phyloP scores from a whole-genome alignment of 2,329 filamentous ascomycete species.

The Neoascochyta sp. region DNA sequence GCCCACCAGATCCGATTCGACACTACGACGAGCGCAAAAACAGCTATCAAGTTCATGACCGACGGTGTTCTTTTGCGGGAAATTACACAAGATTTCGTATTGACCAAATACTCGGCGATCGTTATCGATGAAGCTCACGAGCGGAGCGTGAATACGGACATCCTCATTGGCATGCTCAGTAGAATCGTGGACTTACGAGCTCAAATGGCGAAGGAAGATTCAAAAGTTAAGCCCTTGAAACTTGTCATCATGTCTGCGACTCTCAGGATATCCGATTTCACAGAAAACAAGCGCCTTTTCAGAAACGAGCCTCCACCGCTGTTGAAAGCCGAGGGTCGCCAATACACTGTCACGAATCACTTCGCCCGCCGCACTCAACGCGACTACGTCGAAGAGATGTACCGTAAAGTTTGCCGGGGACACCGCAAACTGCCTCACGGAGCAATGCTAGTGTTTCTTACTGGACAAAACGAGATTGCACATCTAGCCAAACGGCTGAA shows the following conservation, averaged over 20 bases:
- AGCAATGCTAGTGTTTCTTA: constrained; percentile 90
- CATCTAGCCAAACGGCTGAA: constrained; percentile 77
- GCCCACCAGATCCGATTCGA: constrained; percentile 94
- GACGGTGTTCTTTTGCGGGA: constrained; percentile 93
- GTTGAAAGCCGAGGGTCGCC: constrained; percentile 84
- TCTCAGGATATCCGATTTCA: constrained; percentile 83
- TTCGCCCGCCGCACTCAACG: constrained; percentile 78
- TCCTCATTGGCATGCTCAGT: constrained; percentile 95
- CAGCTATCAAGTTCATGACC: constrained; percentile 97
- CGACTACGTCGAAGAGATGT: constrained; percentile 89
- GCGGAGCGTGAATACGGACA: constrained; percentile 94
- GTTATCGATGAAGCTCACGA: constrained; percentile 98
- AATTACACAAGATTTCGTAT: constrained; percentile 80
- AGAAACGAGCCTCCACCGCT: constrained; percentile 69
- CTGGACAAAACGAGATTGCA: constrained; percentile 86
- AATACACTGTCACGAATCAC: constrained; percentile 85
- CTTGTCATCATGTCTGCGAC: constrained; percentile 98
- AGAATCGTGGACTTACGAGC: constrained; percentile 81
- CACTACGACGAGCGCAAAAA: constrained; percentile 72
- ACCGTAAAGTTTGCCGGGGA: constrained; percentile 78
- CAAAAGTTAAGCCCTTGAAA: constrained; percentile 71
- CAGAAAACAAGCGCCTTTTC: constrained; percentile 78
- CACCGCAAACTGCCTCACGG: constrained; percentile 88
- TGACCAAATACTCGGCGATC: constrained; percentile 88
- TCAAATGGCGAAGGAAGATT: constrained; percentile 68